These are phyloP conservation scores for Pseudonitzschia delicatissima DNA, from an alignment of 108 stramenopile species.

Conservation along the genomic window DNA sequence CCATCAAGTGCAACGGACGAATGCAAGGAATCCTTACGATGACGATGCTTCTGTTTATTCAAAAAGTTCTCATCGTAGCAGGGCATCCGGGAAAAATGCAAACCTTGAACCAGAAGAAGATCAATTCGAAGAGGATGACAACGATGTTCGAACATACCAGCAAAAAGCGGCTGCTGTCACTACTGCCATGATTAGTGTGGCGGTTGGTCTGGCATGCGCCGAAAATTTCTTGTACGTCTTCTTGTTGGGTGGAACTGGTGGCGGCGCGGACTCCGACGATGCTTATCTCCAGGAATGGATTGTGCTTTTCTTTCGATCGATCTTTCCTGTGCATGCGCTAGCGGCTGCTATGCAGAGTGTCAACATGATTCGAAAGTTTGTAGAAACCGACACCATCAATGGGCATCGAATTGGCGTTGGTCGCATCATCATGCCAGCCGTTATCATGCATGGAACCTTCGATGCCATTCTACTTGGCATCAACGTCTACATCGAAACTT, in stretches of 20 bases:
- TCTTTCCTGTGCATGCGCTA: slow-evolving; percentile 85
- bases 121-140: slow-evolving; percentile 58
- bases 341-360: slow-evolving; percentile 88
- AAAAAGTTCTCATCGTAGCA: slow-evolving; percentile 26
- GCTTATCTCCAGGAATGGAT: slow-evolving; percentile 63
- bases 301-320: slow-evolving; percentile 72
- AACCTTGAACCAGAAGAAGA: slow-evolving; percentile 25
- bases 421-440: slow-evolving; percentile 71
- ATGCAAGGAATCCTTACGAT: slow-evolving; percentile 31
- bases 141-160: slow-evolving; percentile 66
- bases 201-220: slow-evolving; percentile 85
- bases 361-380: slow-evolving; percentile 79
- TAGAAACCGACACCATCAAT: slow-evolving; percentile 55
- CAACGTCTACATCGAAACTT: slow-evolving; percentile 71
- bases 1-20: slow-evolving; percentile 46
- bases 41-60: slow-evolving; percentile 30
- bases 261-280: slow-evolving; percentile 13
- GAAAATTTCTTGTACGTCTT: slow-evolving; percentile 90
- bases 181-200: slow-evolving; percentile 84
- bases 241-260: slow-evolving; percentile 63
- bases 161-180: slow-evolving; percentile 89
- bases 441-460: slow-evolving; percentile 82
- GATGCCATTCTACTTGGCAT: slow-evolving; percentile 77
- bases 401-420: slow-evolving; percentile 81
- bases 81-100: slow-evolving; percentile 6